A percentile compares a stretch with the other conserved stretches of the same genome.
These are phyloP conservation scores for Aphanoascus verrucosus DNA, from an alignment of 2,329 filamentous ascomycete genomes.

Conservation along the genomic window DNA sequence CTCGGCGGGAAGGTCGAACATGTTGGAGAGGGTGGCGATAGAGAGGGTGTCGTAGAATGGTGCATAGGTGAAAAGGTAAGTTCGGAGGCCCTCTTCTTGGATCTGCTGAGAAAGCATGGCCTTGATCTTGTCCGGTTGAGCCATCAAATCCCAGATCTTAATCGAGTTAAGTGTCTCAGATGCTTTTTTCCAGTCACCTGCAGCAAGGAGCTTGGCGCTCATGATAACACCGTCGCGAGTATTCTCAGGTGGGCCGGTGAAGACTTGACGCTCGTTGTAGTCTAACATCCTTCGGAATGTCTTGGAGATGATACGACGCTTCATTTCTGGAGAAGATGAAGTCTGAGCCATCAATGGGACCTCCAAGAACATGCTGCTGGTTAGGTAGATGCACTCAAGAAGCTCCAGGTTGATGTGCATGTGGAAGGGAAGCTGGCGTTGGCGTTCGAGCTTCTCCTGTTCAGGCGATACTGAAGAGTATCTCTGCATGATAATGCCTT, in stretches of 20 bases:
- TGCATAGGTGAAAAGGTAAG: slow-evolving; percentile 98
- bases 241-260: slow-evolving; percentile 96
- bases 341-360: slow-evolving; percentile 95
- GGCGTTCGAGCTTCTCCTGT: slow-evolving; percentile 92
- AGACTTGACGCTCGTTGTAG: slow-evolving; percentile 98
- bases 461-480: slow-evolving; percentile 94
- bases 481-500: slow-evolving; percentile 96
- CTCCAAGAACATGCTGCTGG: slow-evolving; percentile 97
- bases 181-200: slow-evolving; percentile 97
- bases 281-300: slow-evolving; percentile 98
- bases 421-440: slow-evolving; percentile 96
- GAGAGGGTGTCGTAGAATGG: slow-evolving; percentile 97
- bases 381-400: slow-evolving; percentile 95
- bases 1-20: slow-evolving; percentile 87
- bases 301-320: slow-evolving; percentile 97
- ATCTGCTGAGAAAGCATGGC: slow-evolving; percentile 94
- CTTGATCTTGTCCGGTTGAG: slow-evolving; percentile 87
- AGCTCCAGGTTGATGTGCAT: slow-evolving; percentile 99
- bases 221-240: slow-evolving; percentile 99
- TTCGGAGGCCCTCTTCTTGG: slow-evolving; percentile 94
- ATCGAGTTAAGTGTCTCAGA: slow-evolving; percentile 90
- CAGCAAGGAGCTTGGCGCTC: slow-evolving; percentile 89
- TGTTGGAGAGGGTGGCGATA: slow-evolving; percentile 69
- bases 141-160: slow-evolving; percentile 99
- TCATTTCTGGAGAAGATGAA: slow-evolving; percentile 89